These are phyloP conservation scores for Colletotrichum sp. DNA, from an alignment of 2,329 filamentous ascomycete species.

Conservation along the genomic window DNA sequence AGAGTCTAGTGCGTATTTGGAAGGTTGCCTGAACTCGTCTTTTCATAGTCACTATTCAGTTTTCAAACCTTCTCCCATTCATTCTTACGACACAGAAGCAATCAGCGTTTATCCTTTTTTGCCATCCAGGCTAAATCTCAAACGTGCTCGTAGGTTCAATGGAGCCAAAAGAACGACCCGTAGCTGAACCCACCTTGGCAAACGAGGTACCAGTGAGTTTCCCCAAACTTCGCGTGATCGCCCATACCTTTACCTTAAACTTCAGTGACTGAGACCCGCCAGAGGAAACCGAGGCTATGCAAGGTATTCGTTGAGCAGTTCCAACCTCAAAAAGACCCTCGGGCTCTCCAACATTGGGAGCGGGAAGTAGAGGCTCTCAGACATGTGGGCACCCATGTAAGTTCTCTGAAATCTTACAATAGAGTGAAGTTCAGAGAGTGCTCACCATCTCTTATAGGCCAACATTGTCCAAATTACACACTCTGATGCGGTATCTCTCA, in stretches of 20 bases:
- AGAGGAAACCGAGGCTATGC: background rate
- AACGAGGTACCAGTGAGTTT: background rate
- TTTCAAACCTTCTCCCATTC: background rate
- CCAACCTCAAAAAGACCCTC: background rate
- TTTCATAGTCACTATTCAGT: background rate
- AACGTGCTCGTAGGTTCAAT: background rate
- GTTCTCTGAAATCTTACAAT: background rate
- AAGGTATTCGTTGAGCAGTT: background rate
- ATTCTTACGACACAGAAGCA: background rate
- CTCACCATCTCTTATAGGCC: background rate
- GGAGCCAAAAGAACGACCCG: background rate
- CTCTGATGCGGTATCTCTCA: background rate
- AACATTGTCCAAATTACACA: background rate
- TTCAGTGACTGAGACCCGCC: background rate
- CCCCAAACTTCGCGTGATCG: rapidly evolving
- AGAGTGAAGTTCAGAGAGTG: background rate
- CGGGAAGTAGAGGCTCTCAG: background rate
- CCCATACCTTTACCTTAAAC: background rate
- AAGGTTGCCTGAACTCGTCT: background rate
- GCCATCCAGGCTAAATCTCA: background rate
- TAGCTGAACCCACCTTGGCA: background rate
- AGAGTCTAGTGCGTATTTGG: background rate
- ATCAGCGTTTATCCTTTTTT: background rate
- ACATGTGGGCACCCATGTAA: background rate
- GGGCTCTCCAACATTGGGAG: background rate